phyloP scores from a whole-genome alignment of 192 early-diverging fungal genomes.

The Backusella parvicylindrica region DNA sequence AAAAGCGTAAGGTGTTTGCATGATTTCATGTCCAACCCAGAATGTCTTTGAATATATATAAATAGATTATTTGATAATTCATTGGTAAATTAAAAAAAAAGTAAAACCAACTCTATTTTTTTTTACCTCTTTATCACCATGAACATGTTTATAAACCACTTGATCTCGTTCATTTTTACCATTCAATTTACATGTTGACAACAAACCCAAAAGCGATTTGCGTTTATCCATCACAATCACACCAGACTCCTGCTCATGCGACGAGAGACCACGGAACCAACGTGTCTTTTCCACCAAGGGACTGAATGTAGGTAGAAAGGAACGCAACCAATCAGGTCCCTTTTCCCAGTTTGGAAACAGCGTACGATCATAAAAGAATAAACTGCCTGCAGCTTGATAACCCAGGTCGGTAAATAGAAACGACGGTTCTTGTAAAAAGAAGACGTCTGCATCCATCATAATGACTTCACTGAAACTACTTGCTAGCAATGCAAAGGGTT shows the following conservation, averaged over 20 bases:
- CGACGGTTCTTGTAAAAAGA: slow-evolving; percentile 60
- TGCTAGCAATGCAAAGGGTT: slow-evolving; percentile 62
- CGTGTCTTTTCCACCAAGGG: slow-evolving; percentile 26
- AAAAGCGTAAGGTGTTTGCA: slow-evolving; percentile 39
- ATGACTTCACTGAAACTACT: slow-evolving; percentile 56
- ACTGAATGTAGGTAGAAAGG: slow-evolving; percentile 22
- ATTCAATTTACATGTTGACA: slow-evolving; percentile 54
- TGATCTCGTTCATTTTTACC: slow-evolving; percentile 42
- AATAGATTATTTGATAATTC: neutral
- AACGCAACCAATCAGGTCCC: slow-evolving; percentile 32
- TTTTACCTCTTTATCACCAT: slow-evolving; percentile 63
- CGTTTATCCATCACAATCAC: slow-evolving; percentile 52
- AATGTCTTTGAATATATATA: slow-evolving; percentile 32
- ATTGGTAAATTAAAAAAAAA: neutral
- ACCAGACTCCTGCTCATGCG: slow-evolving; percentile 60
- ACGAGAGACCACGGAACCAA: slow-evolving; percentile 23
- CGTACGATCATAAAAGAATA: slow-evolving; percentile 65
- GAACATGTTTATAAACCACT: slow-evolving; percentile 38
- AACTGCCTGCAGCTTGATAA: slow-evolving; percentile 41
- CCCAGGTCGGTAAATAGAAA: slow-evolving; percentile 42
- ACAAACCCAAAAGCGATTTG: slow-evolving; percentile 41
- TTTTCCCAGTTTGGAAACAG: slow-evolving; percentile 38
- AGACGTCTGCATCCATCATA: slow-evolving; percentile 62
- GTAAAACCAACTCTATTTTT: slow-evolving; percentile 6
- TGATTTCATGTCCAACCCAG: slow-evolving; percentile 53